A percentile compares a stretch with the other conserved stretches of the same genome.
These are phyloP conservation scores for Daldinia childiae DNA, from an alignment of 495 filamentous ascomycete genomes.

Conservation along the genomic window DNA sequence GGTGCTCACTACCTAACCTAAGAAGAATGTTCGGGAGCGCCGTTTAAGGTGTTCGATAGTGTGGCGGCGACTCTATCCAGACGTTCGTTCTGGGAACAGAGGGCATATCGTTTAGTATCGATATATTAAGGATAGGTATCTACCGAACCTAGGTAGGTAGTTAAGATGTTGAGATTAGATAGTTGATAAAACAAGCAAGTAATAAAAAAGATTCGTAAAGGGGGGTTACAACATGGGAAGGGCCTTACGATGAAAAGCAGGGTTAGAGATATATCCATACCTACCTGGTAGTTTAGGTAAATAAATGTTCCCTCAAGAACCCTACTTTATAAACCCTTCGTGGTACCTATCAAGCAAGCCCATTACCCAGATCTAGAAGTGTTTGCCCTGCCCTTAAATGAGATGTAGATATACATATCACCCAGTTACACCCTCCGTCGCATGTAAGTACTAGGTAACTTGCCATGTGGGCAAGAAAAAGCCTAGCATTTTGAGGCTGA, in stretches of 20 bases:
- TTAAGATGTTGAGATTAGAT: too few species aligned
- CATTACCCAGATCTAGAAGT: neutral
- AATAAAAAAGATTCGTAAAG: too few species aligned
- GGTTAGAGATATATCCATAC: neutral
- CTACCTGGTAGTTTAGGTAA: neutral
- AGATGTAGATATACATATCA: too few species aligned
- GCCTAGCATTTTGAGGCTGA: too few species aligned
- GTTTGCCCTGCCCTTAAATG: neutral
- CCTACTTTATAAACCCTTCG: neutral
- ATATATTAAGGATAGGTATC: too few species aligned
- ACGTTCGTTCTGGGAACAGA: neutral
- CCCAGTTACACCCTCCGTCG: neutral
- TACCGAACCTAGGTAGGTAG: too few species aligned
- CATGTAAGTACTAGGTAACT: neutral
- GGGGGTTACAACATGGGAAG: too few species aligned
- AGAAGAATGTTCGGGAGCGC: too few species aligned
- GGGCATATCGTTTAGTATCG: neutral
- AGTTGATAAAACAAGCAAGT: neutral
- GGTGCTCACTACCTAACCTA: too few species aligned
- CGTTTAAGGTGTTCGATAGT: too few species aligned
- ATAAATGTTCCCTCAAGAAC: too few species aligned
- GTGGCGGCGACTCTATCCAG: neutral
- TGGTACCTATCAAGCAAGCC: slow-evolving; percentile 2
- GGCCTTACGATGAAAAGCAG: neutral
- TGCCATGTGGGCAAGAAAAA: too few species aligned